Conservation (phyloP, 345 rosid species). For the Eucalyptus leucophloia region DNA sequence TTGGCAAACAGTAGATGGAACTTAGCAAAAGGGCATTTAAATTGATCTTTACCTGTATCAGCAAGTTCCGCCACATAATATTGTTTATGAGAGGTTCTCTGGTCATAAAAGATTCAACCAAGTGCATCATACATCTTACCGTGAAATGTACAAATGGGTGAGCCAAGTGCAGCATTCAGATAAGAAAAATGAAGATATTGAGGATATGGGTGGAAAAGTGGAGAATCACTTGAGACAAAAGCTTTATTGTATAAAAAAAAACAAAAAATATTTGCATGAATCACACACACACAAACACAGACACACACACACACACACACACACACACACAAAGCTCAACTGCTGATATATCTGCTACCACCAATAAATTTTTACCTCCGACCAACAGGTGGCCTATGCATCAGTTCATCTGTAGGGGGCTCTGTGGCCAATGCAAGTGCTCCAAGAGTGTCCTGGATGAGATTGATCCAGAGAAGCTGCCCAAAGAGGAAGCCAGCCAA, state of each 20-base stretch:
- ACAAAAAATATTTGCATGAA: not conserved
- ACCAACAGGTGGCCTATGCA: constrained; percentile 87
- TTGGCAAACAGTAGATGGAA: not conserved
- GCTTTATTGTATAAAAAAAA: not conserved
- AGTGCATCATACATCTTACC: not conserved
- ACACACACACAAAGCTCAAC: not conserved
- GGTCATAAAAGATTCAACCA: not conserved
- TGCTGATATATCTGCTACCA: not conserved
- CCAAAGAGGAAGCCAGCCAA: not conserved
- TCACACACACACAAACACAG: not conserved
- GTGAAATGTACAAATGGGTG: not conserved
- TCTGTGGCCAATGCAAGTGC: constrained; percentile 98
- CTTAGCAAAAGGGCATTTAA: not conserved
- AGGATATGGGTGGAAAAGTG: not conserved
- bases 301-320: not conserved
- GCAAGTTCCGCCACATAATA: constrained; percentile 96
- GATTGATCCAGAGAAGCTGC: constrained; percentile 94
- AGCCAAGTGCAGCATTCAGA: not conserved
- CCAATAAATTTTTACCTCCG: constrained; percentile 34
- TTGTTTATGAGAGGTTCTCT: constrained; percentile 94
- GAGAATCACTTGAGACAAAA: not conserved
- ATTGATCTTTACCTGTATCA: constrained; percentile 47
- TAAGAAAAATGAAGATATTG: not conserved
- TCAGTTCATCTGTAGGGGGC: constrained; percentile 90
- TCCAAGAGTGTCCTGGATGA: constrained; percentile 96